Base-by-base conservation (phyloP, 768 basidiomycete species). In the Tephrocybe sp. region DNA sequence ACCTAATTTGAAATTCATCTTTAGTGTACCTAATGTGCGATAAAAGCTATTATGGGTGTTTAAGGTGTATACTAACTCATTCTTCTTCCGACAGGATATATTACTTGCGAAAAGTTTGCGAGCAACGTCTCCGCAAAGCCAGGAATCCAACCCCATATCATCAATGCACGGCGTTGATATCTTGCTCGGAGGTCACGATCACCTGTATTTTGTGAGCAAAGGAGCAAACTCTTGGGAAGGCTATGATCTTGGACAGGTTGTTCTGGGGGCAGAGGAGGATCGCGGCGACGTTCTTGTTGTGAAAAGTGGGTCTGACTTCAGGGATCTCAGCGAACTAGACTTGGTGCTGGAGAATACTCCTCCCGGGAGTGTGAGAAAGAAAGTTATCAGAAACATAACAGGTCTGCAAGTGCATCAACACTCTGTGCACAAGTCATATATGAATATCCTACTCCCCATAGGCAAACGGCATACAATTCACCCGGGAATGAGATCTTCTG, bases 271-370 rank as follows among this genome's bases (percentile, higher is more conserved):
- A 5, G 87, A 91, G 57, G 71, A 69, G n/a, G 89, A 91, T 56
- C 60, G 78, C 1, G 88, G 88, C 3, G 82, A 88, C 42, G 71
- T 88, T 24, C 70, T 91, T 16, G 73, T 88, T 16, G 71, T 93
- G 52, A 94, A 94, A 67, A 92, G 89, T 60, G 93, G 93, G 7
- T 88, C 85, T 2, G 91, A 95, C 67, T 95, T 95, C 61, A 79
- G 88, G 30, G 91, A 94, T 54, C 69, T 94, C 27, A 91, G 89
- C 44, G 88, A 90, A 52, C 69, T 93, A 37, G 72, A 66, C 0
- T 66, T 95, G 18, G 81, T 82, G 48, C 69, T 94, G 12, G 68
- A 71, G 22, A 69, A 79, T 42, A 75, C 84, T 1, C 78, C 87
- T 1, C 61, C 71, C 24, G 84, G 82, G 1, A 85, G 83, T 57